These are phyloP conservation scores for Gautieria morchelliformis DNA, from an alignment of 768 basidiomycete species.

Conservation along the genomic window DNA sequence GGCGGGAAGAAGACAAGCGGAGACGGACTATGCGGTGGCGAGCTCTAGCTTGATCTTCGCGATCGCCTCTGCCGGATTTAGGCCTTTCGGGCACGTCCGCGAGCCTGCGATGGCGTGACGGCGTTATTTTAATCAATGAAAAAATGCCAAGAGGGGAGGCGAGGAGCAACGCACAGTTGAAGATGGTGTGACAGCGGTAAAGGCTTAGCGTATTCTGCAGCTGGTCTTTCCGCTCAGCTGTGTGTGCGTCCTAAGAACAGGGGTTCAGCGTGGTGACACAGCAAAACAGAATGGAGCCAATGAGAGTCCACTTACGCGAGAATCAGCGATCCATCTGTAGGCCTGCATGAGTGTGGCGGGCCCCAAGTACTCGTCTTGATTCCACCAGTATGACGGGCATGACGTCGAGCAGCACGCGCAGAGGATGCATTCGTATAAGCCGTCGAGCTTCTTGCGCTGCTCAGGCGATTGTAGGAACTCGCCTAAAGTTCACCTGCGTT, in stretches of 20 bases:
- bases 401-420: slow-evolving; percentile 97
- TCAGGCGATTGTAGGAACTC: slow-evolving; percentile 88
- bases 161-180: slow-evolving; percentile 62
- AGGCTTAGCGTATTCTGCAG: slow-evolving; percentile 94
- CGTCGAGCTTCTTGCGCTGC: slow-evolving; percentile 91
- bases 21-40: slow-evolving; percentile 46
- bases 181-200: slow-evolving; percentile 98
- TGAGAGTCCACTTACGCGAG: slow-evolving; percentile 53
- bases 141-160: not conserved
- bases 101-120: slow-evolving; percentile 40
- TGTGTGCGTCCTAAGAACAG: slow-evolving; percentile 55
- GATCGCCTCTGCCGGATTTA: slow-evolving; percentile 88
- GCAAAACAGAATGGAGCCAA: not conserved
- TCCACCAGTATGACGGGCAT: slow-evolving; percentile 99
- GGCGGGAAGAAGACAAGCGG: no score
- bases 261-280: not conserved
- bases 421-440: slow-evolving; percentile 96
- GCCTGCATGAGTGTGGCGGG: slow-evolving; percentile 96
- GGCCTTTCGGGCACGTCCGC: slow-evolving; percentile 94
- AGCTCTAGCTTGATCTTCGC: slow-evolving; percentile 90
- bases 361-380: slow-evolving; percentile 96
- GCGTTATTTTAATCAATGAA: not conserved
- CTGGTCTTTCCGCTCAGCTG: slow-evolving; percentile 75
- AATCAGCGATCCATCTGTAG: slow-evolving; percentile 97
- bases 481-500: slow-evolving; percentile 19